A percentile compares a stretch with the other conserved stretches of the same genome.
Evolutionary conservation across 1,284 basidiomycete genomes (phyloP).

Genomic region (Puccinia brachypodii): DNA sequence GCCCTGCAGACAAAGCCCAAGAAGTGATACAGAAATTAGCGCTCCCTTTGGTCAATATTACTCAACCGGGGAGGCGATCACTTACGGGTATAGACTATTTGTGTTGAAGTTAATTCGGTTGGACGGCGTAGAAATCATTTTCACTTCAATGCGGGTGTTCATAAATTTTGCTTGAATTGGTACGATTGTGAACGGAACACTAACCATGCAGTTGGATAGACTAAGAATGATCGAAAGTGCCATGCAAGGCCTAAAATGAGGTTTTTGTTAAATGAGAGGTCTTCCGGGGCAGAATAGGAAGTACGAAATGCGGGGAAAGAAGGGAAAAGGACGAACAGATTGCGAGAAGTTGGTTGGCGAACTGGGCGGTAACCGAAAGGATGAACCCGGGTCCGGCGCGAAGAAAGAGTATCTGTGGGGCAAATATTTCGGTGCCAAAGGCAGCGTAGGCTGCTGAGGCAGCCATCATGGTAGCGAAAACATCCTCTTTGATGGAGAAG

Average conservation of each 20-base stretch:
- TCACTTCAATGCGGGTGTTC: not conserved
- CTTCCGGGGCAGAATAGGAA: not conserved
- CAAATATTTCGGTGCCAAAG: constrained; percentile 48
- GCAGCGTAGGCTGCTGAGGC: constrained; percentile 47
- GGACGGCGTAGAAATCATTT: not conserved
- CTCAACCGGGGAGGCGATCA: not conserved
- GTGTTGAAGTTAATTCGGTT: not conserved
- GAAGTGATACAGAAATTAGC: not conserved
- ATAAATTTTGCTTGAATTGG: not conserved
- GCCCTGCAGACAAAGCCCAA: constrained; percentile 9
- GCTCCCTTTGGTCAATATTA: not conserved
- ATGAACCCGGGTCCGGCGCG: constrained; percentile 18
- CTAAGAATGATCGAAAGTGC: constrained; percentile 40
- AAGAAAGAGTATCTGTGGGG: constrained; percentile 47
- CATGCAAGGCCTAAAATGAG: constrained; percentile 39
- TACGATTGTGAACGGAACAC: not conserved
- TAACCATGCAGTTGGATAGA: constrained; percentile 38
- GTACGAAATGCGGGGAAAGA: too few relatives aligned
- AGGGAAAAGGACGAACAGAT: constrained; percentile 25
- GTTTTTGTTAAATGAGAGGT: not conserved
- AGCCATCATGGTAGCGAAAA: constrained; percentile 49
- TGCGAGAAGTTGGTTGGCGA: constrained; percentile 46
- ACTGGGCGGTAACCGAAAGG: constrained; percentile 37
- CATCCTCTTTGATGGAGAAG: constrained; percentile 48
- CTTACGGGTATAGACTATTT: constrained; percentile 38